Percentiles rank a stretch among this genome's conserved stretches.
phyloP scores from a whole-genome alignment of 257 asterid genomes.

The Solanum tarapatanum region DNA sequence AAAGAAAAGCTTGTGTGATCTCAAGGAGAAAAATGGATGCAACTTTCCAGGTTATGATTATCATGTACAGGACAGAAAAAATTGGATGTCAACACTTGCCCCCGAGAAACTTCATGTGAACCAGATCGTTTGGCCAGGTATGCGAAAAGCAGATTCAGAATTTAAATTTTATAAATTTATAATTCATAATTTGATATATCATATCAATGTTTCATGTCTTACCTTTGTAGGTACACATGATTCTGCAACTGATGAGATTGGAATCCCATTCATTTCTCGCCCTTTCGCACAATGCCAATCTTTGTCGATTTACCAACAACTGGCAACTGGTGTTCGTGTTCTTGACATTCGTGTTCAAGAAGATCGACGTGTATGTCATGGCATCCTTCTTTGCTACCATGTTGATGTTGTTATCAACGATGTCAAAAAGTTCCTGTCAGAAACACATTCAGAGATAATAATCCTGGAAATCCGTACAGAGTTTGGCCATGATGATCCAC shows the following conservation, averaged over 20 bases:
- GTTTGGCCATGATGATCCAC: slow-evolving; percentile 80
- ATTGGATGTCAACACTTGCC: slow-evolving; percentile 63
- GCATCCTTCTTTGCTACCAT: slow-evolving; percentile 44
- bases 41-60: slow-evolving; percentile 66
- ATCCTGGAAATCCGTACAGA: slow-evolving; percentile 79
- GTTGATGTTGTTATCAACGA: slow-evolving; percentile 58
- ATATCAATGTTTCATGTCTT: neutral
- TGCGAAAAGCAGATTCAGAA: slow-evolving; percentile 17
- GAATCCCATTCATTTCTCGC: slow-evolving; percentile 54
- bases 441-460: slow-evolving; percentile 64
- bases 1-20: slow-evolving; percentile 43
- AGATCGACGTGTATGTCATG: slow-evolving; percentile 70
- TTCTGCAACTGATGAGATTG: slow-evolving; percentile 80
- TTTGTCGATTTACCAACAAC: slow-evolving; percentile 64
- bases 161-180: neutral
- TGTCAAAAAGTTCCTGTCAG: slow-evolving; percentile 46
- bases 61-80: slow-evolving; percentile 45
- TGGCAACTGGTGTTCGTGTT: slow-evolving; percentile 48
- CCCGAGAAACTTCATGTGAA: slow-evolving; percentile 41
- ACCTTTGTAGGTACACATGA: slow-evolving; percentile 56
- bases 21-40: slow-evolving; percentile 26
- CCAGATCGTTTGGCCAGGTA: slow-evolving; percentile 90
- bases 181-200: neutral
- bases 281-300: slow-evolving; percentile 83
- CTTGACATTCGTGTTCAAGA: slow-evolving; percentile 75